These are phyloP conservation scores for Xylaria nigripes DNA, from an alignment of 495 filamentous ascomycete species.

Conservation along the genomic window DNA sequence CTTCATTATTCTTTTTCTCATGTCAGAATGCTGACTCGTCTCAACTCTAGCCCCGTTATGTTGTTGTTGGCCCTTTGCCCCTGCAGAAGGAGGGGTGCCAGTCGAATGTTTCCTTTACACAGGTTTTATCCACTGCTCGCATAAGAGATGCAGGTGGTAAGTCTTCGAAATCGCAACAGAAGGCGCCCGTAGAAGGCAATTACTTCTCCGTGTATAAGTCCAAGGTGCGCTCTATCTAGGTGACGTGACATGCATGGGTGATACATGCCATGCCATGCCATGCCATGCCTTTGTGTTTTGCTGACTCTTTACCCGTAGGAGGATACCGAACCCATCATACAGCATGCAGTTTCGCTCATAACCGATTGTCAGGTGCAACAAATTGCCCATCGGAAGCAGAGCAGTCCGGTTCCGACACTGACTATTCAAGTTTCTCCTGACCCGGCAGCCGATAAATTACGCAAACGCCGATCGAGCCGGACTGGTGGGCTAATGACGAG, in stretches of 20 bases:
- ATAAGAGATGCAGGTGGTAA: conserved; percentile 22
- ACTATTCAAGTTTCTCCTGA: conserved; percentile 44
- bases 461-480: conserved; percentile 49
- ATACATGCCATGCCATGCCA: too few relatives aligned
- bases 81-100: conserved; percentile 15
- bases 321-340: conserved; percentile 42
- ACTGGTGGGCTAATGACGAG: conserved; percentile 39
- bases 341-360: conserved; percentile 41
- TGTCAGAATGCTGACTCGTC: conserved; percentile 1
- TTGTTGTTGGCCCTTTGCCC: conserved; percentile 31
- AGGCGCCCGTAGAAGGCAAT: conserved; percentile 26
- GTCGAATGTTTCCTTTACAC: conserved; percentile 18
- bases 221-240: conserved; percentile 39
- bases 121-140: conserved; percentile 22
- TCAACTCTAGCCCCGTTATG: conserved; percentile 35
- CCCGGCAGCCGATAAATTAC: conserved; percentile 41
- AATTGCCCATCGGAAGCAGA: conserved; percentile 47
- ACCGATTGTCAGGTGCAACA: conserved; percentile 45
- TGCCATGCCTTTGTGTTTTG: neutral
- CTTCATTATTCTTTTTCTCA: neutral
- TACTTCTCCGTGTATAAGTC: conserved; percentile 48
- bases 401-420: conserved; percentile 41
- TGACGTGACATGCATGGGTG: too few relatives aligned
- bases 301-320: conserved; percentile 33
- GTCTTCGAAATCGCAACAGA: conserved; percentile 22